Evolutionary conservation across 2,329 filamentous ascomycete genomes (phyloP), one percentile per base, ranked within the genome.

Genomic region (Paraconiothyrium sp.): DNA sequence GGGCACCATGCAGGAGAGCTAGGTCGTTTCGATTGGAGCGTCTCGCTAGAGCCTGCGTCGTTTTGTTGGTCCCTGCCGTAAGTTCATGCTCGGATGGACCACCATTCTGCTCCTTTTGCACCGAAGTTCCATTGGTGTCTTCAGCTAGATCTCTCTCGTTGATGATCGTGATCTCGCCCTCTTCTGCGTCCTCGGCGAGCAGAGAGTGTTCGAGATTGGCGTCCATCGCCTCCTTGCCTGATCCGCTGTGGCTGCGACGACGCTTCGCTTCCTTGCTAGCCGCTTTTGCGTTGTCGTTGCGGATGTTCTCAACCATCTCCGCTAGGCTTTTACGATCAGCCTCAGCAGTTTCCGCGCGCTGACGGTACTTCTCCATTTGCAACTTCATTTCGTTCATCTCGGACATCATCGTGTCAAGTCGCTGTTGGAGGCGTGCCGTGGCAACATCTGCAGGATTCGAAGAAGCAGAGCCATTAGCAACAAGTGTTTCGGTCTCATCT

Each of bases 281-380:
- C 3, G 79, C 79, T n/a, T 78, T 82, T 35, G 78, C 80, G 68
- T 89, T 88, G 68, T 93, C 89, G 69, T 84, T 85, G 57, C 93
- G 88, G 59, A 97, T 90, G 67, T 90, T 90, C 69, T 92, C 84
- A 13, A 97, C 89, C 92, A 98, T 95, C 74, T 97, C 92, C 1
- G 91, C 90, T 48, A 99, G 81, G 1, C 90, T 90, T 76, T 91
- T 90, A 58, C 90, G 89, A 57, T 97, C 93, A 9, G 86, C 82
- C 76, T 98, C 94, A 3, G 93, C 94, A 61, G 83, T 85, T 76
- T 97, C 91, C 9, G 93, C 93, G 34, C 92, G 89, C 59, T 87
- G 83, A 71, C 90, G 90, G 81, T 92, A 97, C 7, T 84, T 81
- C 57, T 95, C 90, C 75, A 97, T 89, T 75, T 96, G 90, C 64